These are phyloP conservation scores for Aspergillus intermedius DNA, from an alignment of 2,329 filamentous ascomycete species.

Conservation along the genomic window DNA sequence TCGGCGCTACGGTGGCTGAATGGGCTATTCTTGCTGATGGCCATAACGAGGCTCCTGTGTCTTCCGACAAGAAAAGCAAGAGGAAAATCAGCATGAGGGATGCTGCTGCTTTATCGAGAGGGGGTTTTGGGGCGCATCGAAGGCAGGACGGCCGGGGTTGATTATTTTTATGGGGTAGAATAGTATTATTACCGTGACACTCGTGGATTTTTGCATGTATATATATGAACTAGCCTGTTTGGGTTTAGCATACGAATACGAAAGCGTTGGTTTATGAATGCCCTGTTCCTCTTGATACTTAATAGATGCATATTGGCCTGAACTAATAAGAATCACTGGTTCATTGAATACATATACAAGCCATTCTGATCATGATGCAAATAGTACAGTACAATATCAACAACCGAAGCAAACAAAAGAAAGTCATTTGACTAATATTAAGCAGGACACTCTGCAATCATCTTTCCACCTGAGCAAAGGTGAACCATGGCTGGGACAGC, in stretches of 20 bases:
- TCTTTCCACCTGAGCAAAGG: background rate
- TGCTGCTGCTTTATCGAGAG: conserved; percentile 4
- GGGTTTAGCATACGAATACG: background rate
- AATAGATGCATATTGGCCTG: too few relatives aligned
- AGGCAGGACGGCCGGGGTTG: background rate
- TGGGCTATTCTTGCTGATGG: conserved; percentile 37
- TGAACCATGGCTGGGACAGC: background rate
- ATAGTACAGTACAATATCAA: background rate
- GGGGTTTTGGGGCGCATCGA: background rate
- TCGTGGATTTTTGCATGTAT: background rate
- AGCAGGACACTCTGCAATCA: background rate
- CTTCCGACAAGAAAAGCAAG: background rate
- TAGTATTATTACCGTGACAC: background rate
- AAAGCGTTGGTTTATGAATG: background rate
- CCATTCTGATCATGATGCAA: background rate
- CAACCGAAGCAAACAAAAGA: background rate
- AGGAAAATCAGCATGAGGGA: conserved; percentile 11
- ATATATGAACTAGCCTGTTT: background rate
- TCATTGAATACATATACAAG: background rate
- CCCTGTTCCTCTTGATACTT: too few relatives aligned
- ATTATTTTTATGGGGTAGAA: background rate
- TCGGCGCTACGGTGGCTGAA: conserved; percentile 43
- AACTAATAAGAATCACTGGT: background rate
- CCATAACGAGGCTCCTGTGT: conserved; percentile 1
- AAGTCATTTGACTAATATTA: background rate